phyloP scores from a whole-genome alignment of 2,329 filamentous ascomycete species.

The Epichloe glyceriae region DNA sequence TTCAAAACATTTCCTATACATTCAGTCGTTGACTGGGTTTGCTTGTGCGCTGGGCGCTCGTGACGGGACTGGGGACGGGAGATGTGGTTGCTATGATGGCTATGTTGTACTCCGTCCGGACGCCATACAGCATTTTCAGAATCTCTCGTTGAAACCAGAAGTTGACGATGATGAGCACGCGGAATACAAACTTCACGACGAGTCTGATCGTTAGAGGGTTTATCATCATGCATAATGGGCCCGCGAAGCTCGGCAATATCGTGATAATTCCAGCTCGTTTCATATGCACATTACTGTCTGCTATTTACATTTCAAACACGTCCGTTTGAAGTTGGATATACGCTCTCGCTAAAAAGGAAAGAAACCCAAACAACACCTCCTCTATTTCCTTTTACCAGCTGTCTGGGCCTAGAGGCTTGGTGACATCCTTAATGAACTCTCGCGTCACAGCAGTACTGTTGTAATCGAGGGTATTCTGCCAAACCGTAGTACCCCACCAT shows the following conservation, averaged over 20 bases:
- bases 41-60: no score
- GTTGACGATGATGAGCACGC: no score
- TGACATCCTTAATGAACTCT: conserved; percentile 13
- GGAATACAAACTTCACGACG: no score
- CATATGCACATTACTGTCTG: neutral
- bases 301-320: neutral
- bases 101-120: no score
- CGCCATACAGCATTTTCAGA: no score
- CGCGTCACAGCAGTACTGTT: conserved; percentile 16
- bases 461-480: conserved; percentile 18
- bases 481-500: conserved; percentile 33
- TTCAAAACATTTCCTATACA: no score
- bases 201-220: no score
- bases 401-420: conserved; percentile 16
- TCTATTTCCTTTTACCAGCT: conserved; percentile 11
- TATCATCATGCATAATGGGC: no score
- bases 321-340: neutral
- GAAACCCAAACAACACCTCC: neutral
- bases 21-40: no score
- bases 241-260: neutral
- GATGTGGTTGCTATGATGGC: no score
- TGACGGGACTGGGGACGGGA: no score
- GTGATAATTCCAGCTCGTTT: neutral
- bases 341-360: neutral
- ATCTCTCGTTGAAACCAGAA: no score